A percentile compares a stretch with the other conserved stretches of the same genome.
Evolutionary conservation across 2,329 filamentous ascomycete species (phyloP).

Genomic region (Aspergillus sp.): DNA sequence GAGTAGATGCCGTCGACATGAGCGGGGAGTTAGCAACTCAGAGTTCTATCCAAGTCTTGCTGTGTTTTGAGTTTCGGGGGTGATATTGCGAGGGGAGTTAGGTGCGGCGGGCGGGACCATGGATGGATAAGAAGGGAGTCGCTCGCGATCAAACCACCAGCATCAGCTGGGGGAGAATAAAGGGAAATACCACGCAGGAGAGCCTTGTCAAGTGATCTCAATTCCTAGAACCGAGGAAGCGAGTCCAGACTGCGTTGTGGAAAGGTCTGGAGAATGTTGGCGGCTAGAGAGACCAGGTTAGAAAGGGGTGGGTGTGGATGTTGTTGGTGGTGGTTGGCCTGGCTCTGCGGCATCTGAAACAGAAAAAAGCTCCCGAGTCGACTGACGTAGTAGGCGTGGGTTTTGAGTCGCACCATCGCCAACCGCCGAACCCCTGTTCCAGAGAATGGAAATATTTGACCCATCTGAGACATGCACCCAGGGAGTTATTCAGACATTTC

Average conservation of each 20-base stretch:
- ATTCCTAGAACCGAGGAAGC: neutral
- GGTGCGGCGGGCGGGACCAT: slow-evolving; percentile 37
- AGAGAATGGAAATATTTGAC: neutral
- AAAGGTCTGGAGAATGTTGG: slow-evolving; percentile 10
- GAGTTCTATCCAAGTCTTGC: slow-evolving; percentile 29
- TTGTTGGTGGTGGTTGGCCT: slow-evolving; percentile 18
- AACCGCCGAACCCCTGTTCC: slow-evolving; percentile 1
- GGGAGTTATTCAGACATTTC: neutral
- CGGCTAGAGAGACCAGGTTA: slow-evolving; percentile 14
- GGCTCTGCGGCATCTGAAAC: slow-evolving; percentile 27
- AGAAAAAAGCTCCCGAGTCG: slow-evolving; percentile 21
- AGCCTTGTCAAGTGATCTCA: neutral
- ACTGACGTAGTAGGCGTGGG: slow-evolving; percentile 22
- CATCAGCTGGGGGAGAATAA: slow-evolving; percentile 17
- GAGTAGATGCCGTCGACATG: slow-evolving; percentile 53
- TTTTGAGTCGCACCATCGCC: slow-evolving; percentile 1
- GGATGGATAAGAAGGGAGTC: slow-evolving; percentile 19
- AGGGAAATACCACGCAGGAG: slow-evolving; percentile 5
- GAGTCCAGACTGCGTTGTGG: slow-evolving; percentile 7
- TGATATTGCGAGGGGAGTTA: slow-evolving; percentile 18
- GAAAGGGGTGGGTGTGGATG: slow-evolving; percentile 23
- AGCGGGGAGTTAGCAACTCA: slow-evolving; percentile 13
- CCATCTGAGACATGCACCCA: neutral
- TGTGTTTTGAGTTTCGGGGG: slow-evolving; percentile 19
- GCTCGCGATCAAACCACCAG: slow-evolving; percentile 28